Base-by-base conservation (phyloP, 1,139 yeast species). In the Scheffersomyces illinoinensis region DNA sequence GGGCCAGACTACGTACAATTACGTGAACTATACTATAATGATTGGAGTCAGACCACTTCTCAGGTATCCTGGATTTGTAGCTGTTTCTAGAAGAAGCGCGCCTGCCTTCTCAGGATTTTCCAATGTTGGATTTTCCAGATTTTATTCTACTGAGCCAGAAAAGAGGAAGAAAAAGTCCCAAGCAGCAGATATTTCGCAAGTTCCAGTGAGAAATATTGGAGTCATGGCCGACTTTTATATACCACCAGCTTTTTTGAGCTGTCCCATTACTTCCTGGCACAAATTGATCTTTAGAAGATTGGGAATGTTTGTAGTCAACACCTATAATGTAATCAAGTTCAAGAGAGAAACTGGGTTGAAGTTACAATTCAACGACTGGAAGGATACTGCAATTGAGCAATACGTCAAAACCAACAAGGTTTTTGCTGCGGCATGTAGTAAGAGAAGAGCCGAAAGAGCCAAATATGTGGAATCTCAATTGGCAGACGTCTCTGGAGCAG, bases 301-400 rank as follows among this genome's bases (percentile, higher is more conserved):
- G 47, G 85, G 85, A 56, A 75, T 82, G 4, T 77, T 85, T 57
- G 88, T 88, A 39, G 79, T 86, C 66, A 88, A 88, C 70, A 87
- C 91, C 50, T 81, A 85, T 55, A 88, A 85, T 69, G 85, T 89
- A 18, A 89, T 86, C 50, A 79, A 86, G 65, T 86, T 86, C 68
- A 84, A 90, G 63, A 81, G 84, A 66, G 87, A 85, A 63, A 85
- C 89, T 57, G 87, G 88, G 48, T 76, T 85, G 65, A 86, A 83
- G 68, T 91, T 93, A 24, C 79, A 86, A 54, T 88, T 88, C 70
- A 75, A 86, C 54, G 81, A 85, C 61, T 89, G 93, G 93, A 88
- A 88, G 70, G 90, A 89, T 70, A 82, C 82, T 53, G 92, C 93
- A 18, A 83, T 90, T 61, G 89, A 89, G 65, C 78, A 77, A 56